A percentile compares a stretch with the other conserved stretches of the same genome.
phyloP scores from a whole-genome alignment of 805 yeast genomes.

The Spathaspora hagerdaliae region DNA sequence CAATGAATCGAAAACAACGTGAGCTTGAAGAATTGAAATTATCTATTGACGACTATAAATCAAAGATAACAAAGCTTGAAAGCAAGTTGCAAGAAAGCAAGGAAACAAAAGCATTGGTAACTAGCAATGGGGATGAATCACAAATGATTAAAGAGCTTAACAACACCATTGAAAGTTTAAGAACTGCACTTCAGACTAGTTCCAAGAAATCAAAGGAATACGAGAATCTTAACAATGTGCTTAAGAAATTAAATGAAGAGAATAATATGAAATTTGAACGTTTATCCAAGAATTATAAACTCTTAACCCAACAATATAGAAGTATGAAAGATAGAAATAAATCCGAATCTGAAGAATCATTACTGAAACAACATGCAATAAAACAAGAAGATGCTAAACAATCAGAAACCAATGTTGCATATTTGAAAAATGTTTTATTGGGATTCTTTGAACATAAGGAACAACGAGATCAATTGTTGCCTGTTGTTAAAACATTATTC shows the following conservation, averaged over 20 bases:
- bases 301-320: conserved; percentile 55
- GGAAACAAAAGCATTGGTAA: conserved; percentile 16
- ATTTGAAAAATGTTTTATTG: conserved; percentile 81
- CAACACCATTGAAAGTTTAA: conserved; percentile 39
- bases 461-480: conserved; percentile 80
- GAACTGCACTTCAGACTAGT: conserved; percentile 49
- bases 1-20: conserved; percentile 53
- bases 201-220: conserved; percentile 51
- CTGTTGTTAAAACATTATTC: conserved; percentile 76
- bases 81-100: conserved; percentile 21
- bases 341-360: conserved; percentile 4
- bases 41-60: conserved; percentile 40
- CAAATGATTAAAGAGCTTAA: conserved; percentile 17
- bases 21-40: conserved; percentile 57
- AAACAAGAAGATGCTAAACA: conserved; percentile 9
- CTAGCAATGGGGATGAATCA: conserved; percentile 10
- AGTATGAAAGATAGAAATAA: conserved; percentile 17
- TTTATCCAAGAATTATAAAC: conserved; percentile 64
- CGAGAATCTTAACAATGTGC: conserved; percentile 48
- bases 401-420: conserved; percentile 45
- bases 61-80: conserved; percentile 40
- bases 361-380: not conserved
- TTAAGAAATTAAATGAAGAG: conserved; percentile 64
- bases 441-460: conserved; percentile 91
- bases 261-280: conserved; percentile 63